Evolutionary conservation across 352 stramenopile genomes (phyloP), one percentile per base, ranked within the genome.

Genomic region (Phytophthora uliginosa): DNA sequence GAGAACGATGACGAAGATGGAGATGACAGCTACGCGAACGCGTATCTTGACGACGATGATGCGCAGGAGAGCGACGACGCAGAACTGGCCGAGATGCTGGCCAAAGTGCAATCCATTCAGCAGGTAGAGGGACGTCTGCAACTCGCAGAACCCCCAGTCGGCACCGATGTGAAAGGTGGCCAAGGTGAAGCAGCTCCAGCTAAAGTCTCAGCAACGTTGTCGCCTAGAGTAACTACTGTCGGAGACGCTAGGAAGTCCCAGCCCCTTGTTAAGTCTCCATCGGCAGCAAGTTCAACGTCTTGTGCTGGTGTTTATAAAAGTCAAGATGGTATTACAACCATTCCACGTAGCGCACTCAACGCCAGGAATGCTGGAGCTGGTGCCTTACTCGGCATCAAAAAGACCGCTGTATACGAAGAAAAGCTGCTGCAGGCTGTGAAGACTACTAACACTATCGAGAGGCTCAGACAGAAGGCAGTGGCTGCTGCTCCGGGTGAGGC

Each of bases 101-200:
- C 88, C 42, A 95, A 93, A 65, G 83, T 92, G 9, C 72, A 91
- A 51, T 91, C 66, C 3, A 86, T 95, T 47, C 85, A 93, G 48
- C 76, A 87, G 47, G 61, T 70, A 1, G 79, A 91, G 65, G 77
- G 24, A 7, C 64, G n/a, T 28, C 22, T 81, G n/a, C 69, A 77
- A 24, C 50, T 53, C 6, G 70, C 50, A 38, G 55, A 74, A 22
- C n/a, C 51, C 42, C 15, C 63, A 55, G 69, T 64, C 58, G 15
- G 18, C 50, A 47, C 38, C 56, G 48, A 63, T 42, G 38, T 36
- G 18, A 79, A 74, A 59, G 2, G 10, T 18, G 63, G 9, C 51
- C 63, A n/a, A 67, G 50, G 5, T 2, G 45, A 62, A 31, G 45
- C 62, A 36, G 52, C 7, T 18, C 18, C 51, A 65, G 7, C 15